phyloP scores from a whole-genome alignment of 148 eudicot genomes.

The Diospyros kaki region DNA sequence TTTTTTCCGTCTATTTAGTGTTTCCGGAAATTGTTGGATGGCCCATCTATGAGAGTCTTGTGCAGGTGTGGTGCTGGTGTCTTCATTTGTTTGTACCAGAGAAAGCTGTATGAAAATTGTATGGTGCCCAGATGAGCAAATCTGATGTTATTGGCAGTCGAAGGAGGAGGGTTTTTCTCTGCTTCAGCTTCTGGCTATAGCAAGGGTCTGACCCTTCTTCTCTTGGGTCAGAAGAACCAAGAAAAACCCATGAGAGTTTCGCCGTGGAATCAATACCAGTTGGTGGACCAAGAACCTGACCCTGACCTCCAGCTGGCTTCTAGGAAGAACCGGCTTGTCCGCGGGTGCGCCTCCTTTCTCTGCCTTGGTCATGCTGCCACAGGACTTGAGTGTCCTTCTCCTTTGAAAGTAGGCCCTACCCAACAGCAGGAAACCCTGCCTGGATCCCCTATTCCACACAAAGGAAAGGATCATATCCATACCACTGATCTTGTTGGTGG shows the following conservation, averaged over 20 bases:
- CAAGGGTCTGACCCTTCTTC: conserved; percentile 84
- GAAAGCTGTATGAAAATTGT: conserved; percentile 19
- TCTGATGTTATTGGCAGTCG: conserved; percentile 97
- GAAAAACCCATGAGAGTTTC: conserved; percentile 92
- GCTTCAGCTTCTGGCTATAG: conserved; percentile 92
- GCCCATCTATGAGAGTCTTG: conserved; percentile 11
- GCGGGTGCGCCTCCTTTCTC: conserved; percentile 82
- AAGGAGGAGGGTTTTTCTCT: conserved; percentile 98
- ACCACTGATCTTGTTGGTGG: conserved; percentile 24
- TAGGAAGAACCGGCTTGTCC: conserved; percentile 59
- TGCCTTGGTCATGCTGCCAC: conserved; percentile 88
- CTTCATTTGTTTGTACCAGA: conserved; percentile 12
- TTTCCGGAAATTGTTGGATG: not conserved
- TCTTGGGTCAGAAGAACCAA: conserved; percentile 82
- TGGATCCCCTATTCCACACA: conserved; percentile 25
- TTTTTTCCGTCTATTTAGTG: not conserved
- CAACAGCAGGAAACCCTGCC: conserved; percentile 46
- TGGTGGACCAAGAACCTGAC: conserved; percentile 73
- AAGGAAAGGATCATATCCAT: conserved; percentile 37
- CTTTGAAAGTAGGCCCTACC: conserved; percentile 74
- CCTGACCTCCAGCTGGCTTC: conserved; percentile 95
- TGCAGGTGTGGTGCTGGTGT: conserved; percentile 21
- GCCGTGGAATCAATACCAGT: conserved; percentile 96
- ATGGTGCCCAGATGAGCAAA: conserved; percentile 77
- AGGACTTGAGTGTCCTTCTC: conserved; percentile 75